Conservation (phyloP, 345 rosid species). For the Theobroma cacao region DNA sequence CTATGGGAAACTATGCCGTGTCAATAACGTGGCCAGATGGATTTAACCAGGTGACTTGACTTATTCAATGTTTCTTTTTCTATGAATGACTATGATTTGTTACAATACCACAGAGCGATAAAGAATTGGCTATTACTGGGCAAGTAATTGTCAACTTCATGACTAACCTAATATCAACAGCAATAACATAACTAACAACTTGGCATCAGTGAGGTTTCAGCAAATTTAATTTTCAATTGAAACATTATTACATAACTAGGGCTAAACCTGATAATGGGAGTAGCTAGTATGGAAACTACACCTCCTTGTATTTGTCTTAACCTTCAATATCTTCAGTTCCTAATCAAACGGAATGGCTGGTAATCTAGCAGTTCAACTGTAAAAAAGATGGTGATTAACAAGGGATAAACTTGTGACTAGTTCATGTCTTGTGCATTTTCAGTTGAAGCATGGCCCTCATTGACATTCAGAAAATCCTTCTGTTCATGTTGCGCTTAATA, state of each 20-base stretch:
- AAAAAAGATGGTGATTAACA: background rate
- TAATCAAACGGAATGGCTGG: background rate
- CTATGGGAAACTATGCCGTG: constrained; percentile 98
- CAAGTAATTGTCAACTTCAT: background rate
- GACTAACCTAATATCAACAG: background rate
- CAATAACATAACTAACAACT: background rate
- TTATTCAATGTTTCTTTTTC: background rate
- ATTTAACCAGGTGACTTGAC: constrained; percentile 61
- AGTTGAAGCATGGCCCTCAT: background rate
- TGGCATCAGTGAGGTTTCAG: background rate
- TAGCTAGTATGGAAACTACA: background rate
- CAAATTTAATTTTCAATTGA: background rate
- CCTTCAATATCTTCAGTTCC: background rate
- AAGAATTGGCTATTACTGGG: background rate
- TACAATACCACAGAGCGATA: background rate
- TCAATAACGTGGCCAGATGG: constrained; percentile 98
- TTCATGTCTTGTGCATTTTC: background rate
- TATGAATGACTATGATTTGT: background rate
- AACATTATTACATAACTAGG: background rate
- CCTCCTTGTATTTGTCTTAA: background rate
- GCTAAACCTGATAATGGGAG: background rate
- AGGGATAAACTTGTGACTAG: background rate
- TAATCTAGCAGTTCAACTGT: background rate
- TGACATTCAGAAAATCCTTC: background rate
- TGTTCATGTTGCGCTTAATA: background rate